Percentiles rank a stretch among this genome's conserved stretches.
Conservation (phyloP, 176 grass and related monocot genomes). For the Stipa capillata region DNA sequence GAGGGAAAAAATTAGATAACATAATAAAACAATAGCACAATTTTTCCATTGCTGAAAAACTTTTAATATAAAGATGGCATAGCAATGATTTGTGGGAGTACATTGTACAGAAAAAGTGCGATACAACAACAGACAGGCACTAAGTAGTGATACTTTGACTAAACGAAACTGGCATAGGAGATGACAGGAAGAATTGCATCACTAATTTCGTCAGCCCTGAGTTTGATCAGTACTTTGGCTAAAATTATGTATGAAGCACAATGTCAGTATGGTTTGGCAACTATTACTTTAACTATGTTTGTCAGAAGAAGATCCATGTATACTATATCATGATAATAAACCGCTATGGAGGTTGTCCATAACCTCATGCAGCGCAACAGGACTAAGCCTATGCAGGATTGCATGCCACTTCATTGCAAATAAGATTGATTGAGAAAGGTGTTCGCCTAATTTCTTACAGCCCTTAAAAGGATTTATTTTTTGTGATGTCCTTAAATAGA, state of each 20-base stretch:
- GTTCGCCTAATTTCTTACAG: neutral
- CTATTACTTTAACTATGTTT: neutral
- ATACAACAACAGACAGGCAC: neutral
- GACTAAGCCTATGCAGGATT: neutral
- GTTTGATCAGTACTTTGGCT: neutral
- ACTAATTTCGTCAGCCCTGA: neutral
- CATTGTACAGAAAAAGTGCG: neutral
- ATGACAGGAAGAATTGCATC: neutral
- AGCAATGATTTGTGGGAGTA: neutral
- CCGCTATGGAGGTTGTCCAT: neutral
- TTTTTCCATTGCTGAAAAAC: neutral
- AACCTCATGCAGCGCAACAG: neutral
- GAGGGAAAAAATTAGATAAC: constrained; percentile 1
- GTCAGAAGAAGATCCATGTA: neutral
- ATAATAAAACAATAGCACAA: constrained; percentile 11
- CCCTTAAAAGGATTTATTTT: too few relatives aligned
- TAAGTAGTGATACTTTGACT: neutral
- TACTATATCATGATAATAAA: neutral
- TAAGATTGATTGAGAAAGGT: neutral
- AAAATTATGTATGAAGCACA: neutral
- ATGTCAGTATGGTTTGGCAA: constrained; percentile 7
- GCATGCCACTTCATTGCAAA: neutral
- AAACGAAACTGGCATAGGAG: neutral
- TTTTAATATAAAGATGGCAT: neutral
- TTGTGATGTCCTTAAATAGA: too few relatives aligned